Conservation (phyloP, 345 rosid species). For the Pugionium cornutum region DNA sequence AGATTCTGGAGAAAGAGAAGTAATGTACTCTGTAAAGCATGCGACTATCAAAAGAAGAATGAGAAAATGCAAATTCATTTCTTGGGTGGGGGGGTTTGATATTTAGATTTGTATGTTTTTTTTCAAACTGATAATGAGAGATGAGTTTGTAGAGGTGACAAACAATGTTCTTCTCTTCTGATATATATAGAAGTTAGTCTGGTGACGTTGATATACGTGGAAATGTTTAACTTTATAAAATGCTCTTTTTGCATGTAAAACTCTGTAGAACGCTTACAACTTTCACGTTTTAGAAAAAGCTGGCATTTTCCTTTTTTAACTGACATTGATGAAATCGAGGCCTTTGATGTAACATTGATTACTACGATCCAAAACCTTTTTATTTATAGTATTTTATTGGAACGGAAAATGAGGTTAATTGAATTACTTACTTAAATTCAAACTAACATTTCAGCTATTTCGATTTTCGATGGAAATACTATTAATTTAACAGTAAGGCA, state of each 20-base stretch:
- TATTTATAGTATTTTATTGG: neutral
- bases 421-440: too few species aligned
- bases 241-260: constrained; percentile 24
- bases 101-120: too few species aligned
- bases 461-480: too few species aligned
- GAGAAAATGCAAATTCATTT: constrained; percentile 14
- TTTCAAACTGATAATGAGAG: neutral
- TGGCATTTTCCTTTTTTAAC: constrained; percentile 3
- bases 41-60: constrained; percentile 6
- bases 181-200: constrained; percentile 11
- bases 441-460: too few species aligned
- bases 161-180: constrained; percentile 12
- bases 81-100: too few species aligned
- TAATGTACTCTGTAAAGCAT: constrained; percentile 14
- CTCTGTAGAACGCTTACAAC: constrained; percentile 25
- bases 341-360: neutral
- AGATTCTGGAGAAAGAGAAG: neutral
- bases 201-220: constrained; percentile 10
- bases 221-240: constrained; percentile 1
- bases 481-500: too few species aligned
- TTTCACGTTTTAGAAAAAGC: neutral
- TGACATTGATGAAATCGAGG: neutral
- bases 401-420: too few species aligned
- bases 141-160: constrained; percentile 25
- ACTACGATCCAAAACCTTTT: neutral